phyloP scores from a whole-genome alignment of 2,329 filamentous ascomycete species.

The Raffaelea albimanens region DNA sequence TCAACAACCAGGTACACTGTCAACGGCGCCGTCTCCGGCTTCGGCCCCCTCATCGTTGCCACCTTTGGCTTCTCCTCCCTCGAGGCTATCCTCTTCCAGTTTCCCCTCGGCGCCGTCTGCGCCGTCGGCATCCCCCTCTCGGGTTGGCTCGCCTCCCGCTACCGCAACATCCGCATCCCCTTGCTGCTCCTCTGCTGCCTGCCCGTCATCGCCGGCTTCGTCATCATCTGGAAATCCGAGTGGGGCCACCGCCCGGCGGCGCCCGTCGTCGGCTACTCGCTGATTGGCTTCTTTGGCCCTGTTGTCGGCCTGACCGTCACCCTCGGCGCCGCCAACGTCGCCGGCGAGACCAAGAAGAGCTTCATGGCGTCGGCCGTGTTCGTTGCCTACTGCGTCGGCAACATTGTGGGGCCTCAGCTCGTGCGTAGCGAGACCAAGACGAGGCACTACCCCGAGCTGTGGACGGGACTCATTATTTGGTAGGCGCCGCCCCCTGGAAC shows the following conservation, averaged over 20 bases:
- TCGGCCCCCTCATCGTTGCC: conserved; percentile 62
- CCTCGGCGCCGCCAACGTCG: conserved; percentile 55
- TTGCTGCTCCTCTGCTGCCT: conserved; percentile 59
- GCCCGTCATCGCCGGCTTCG: conserved; percentile 65
- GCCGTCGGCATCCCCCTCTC: conserved; percentile 56
- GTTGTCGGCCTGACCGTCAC: conserved; percentile 52
- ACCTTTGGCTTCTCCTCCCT: conserved; percentile 59
- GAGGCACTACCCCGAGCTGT: conserved; percentile 61
- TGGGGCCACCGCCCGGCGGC: conserved; percentile 57
- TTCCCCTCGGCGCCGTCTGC: conserved; percentile 62
- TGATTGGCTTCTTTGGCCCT: conserved; percentile 64
- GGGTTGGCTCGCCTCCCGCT: conserved; percentile 51
- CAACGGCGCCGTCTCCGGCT: conserved; percentile 62
- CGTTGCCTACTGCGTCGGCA: conserved; percentile 65
- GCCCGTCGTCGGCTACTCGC: conserved; percentile 61
- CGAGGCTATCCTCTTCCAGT: conserved; percentile 62
- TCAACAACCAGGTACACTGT: conserved; percentile 47
- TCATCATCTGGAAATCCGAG: conserved; percentile 61
- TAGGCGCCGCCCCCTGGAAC: conserved; percentile 17
- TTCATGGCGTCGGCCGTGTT: conserved; percentile 67
- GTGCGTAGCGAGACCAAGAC: conserved; percentile 56
- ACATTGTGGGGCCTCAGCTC: conserved; percentile 67
- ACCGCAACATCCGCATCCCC: conserved; percentile 54
- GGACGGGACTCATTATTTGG: conserved; percentile 58
- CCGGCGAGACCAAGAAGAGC: conserved; percentile 69